Evolutionary conservation across 2,329 filamentous ascomycete species (phyloP).

Genomic region (Pseudocercospora pini-densiflorae): DNA sequence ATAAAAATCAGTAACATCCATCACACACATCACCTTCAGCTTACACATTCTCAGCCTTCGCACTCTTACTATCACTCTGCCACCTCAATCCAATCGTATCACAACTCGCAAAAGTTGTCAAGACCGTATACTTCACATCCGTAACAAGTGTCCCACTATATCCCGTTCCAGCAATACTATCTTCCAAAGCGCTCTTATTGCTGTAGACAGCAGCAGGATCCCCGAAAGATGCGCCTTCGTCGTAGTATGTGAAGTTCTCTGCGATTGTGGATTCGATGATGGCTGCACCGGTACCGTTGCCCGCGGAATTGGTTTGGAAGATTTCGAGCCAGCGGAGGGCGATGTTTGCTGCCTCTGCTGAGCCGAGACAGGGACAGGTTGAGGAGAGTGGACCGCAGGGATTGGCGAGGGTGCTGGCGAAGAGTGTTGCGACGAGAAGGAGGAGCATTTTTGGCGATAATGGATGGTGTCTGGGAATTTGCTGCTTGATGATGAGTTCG

Average conservation of each 20-base stretch:
- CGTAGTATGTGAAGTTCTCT: conserved; percentile 12
- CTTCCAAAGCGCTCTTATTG: conserved; percentile 12
- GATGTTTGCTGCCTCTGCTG: conserved; percentile 20
- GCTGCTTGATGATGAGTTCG: no score
- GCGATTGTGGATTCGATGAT: conserved; percentile 16
- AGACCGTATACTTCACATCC: conserved; percentile 14
- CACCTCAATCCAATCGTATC: conserved; percentile 19
- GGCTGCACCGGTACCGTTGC: conserved; percentile 16
- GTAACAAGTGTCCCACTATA: conserved; percentile 15
- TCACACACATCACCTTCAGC: no score
- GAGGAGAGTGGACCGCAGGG: background rate
- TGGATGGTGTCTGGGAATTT: background rate
- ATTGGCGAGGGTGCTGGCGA: background rate
- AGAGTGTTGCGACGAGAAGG: background rate
- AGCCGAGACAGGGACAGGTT: conserved; percentile 14
- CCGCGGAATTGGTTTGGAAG: conserved; percentile 20
- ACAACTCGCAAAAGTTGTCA: conserved; percentile 13
- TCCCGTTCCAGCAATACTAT: conserved; percentile 10
- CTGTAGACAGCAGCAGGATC: conserved; percentile 16
- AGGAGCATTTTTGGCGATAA: background rate
- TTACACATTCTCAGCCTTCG: conserved; percentile 17
- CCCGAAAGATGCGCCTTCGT: conserved; percentile 18
- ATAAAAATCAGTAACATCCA: no score
- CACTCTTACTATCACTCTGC: conserved; percentile 11
- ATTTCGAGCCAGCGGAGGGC: conserved; percentile 20